Conservation (phyloP, 352 stramenopile species). For the Globisporangium splendens region DNA sequence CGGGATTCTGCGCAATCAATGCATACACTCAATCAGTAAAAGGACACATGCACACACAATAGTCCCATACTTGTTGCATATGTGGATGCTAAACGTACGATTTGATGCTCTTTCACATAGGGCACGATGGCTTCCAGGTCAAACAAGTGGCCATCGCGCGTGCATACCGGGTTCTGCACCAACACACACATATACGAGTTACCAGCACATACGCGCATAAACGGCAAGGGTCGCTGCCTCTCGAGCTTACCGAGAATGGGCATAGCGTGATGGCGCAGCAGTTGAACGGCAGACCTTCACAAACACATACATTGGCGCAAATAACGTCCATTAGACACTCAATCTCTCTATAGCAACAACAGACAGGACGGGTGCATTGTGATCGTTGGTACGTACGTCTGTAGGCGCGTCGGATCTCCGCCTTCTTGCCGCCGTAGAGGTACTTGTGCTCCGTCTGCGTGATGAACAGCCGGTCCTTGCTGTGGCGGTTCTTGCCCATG, state of each 20-base stretch:
- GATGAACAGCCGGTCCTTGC: conserved; percentile 88
- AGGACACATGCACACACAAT: too few relatives aligned
- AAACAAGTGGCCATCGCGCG: conserved; percentile 94
- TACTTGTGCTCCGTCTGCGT: conserved; percentile 91
- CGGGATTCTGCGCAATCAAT: conserved; percentile 79
- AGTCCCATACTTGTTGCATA: too few relatives aligned
- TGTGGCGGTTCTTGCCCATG: conserved; percentile 91
- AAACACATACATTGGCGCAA: too few relatives aligned
- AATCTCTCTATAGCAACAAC: not conserved
- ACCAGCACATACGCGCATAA: not conserved
- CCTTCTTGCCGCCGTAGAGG: conserved; percentile 92
- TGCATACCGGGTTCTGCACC: conserved; percentile 91
- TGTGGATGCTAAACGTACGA: conserved; percentile 52
- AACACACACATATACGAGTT: not conserved
- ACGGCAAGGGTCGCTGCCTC: too few relatives aligned
- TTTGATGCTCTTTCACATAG: conserved; percentile 95
- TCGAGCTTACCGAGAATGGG: conserved; percentile 80
- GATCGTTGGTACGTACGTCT: conserved; percentile 42
- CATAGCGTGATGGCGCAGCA: conserved; percentile 97
- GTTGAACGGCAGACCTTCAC: conserved; percentile 93
- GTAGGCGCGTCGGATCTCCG: conserved; percentile 72
- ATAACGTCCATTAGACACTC: not conserved
- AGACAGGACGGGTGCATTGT: not conserved
- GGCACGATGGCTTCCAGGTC: conserved; percentile 95
- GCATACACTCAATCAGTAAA: not conserved